These are phyloP conservation scores for Pisolithus marmoratus DNA, from an alignment of 768 basidiomycete species.

Conservation along the genomic window DNA sequence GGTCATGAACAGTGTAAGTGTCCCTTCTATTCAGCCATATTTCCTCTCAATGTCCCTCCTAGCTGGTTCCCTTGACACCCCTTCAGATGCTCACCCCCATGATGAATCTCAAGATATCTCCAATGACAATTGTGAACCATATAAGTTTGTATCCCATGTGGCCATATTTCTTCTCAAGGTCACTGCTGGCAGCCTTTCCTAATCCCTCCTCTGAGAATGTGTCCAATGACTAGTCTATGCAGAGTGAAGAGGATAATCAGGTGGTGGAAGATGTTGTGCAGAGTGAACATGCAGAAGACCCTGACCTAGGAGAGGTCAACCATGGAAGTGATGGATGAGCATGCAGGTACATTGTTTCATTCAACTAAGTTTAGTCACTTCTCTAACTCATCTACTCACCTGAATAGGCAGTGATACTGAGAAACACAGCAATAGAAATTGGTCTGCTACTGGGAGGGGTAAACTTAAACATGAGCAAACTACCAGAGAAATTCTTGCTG, in stretches of 20 bases:
- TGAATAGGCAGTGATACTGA: background rate
- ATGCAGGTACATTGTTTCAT: background rate
- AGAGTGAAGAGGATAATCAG: background rate
- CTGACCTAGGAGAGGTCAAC: too few relatives aligned
- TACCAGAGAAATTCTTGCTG: background rate
- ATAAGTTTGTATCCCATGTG: too few relatives aligned
- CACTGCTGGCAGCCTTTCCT: background rate
- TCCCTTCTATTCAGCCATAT: background rate
- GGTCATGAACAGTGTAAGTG: background rate
- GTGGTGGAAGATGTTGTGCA: background rate
- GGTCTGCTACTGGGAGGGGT: background rate
- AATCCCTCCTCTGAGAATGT: background rate
- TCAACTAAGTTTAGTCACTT: background rate
- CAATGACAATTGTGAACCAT: too few relatives aligned
- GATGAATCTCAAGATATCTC: too few relatives aligned
- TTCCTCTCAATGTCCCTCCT: background rate
- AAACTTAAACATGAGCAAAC: background rate
- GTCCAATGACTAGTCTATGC: background rate
- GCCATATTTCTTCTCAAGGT: too few relatives aligned
- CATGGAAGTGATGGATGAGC: too few relatives aligned
- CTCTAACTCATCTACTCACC: too few relatives aligned
- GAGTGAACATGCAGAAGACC: background rate
- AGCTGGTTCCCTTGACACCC: background rate
- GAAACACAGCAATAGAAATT: background rate
- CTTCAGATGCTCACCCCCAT: too few relatives aligned